These are phyloP conservation scores for Teratosphaeria viscida DNA, from an alignment of 2,329 filamentous ascomycete genomes.

Conservation along the genomic window DNA sequence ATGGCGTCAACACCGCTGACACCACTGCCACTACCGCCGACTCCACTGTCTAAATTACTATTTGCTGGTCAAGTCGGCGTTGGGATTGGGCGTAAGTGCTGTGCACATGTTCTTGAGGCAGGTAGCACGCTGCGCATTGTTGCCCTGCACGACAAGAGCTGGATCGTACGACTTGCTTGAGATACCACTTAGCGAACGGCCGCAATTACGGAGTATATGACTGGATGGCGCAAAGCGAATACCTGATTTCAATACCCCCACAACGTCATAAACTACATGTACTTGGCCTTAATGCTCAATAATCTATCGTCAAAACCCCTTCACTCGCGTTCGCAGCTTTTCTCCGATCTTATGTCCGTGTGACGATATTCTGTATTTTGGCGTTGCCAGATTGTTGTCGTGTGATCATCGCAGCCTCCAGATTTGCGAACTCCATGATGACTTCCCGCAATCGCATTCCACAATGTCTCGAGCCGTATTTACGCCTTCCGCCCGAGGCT, in stretches of 20 bases:
- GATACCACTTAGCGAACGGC: not conserved
- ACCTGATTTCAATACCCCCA: not conserved
- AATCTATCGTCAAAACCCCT: not conserved
- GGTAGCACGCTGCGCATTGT: not conserved
- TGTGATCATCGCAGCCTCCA: not conserved
- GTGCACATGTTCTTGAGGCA: not conserved
- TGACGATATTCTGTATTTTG: not conserved
- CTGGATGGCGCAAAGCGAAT: not conserved
- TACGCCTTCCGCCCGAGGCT: constrained; percentile 46
- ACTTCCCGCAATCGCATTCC: constrained; percentile 40
- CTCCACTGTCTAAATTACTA: constrained; percentile 1
- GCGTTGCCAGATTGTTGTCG: too few species aligned
- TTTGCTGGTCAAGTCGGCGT: not conserved
- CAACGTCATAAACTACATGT: not conserved
- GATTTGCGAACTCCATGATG: constrained; percentile 17
- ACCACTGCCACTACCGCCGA: not conserved
- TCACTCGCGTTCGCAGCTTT: not conserved
- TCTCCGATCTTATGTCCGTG: not conserved
- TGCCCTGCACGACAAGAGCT: not conserved
- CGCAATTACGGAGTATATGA: not conserved
- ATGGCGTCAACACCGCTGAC: constrained; percentile 4
- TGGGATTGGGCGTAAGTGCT: not conserved
- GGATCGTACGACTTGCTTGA: not conserved
- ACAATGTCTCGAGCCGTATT: constrained; percentile 53
- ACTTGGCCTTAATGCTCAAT: not conserved